These are phyloP conservation scores for Exserohilum rostratum DNA, from an alignment of 2,329 filamentous ascomycete genomes.

Conservation along the genomic window DNA sequence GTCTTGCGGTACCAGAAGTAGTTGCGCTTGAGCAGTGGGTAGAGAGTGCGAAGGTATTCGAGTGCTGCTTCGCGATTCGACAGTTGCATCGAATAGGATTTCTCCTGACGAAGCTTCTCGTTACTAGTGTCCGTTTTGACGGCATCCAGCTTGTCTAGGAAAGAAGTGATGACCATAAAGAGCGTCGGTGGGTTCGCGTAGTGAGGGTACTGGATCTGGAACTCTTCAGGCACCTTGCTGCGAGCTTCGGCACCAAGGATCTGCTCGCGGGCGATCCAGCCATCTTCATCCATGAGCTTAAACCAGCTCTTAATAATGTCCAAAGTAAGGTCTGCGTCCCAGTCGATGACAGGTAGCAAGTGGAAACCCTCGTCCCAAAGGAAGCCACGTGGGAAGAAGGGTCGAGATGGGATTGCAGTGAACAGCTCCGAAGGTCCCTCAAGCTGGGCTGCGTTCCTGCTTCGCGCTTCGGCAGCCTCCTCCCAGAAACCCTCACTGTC, in stretches of 20 bases:
- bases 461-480: slow-evolving; percentile 80
- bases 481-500: slow-evolving; percentile 96
- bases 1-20: slow-evolving; percentile 96
- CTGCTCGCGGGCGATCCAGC: slow-evolving; percentile 96
- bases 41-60: slow-evolving; percentile 75
- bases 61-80: slow-evolving; percentile 71
- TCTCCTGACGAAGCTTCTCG: slow-evolving; percentile 45
- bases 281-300: slow-evolving; percentile 92
- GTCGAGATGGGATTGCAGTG: slow-evolving; percentile 86
- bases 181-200: slow-evolving; percentile 97
- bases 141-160: slow-evolving; percentile 76
- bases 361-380: slow-evolving; percentile 99
- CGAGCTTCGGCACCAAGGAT: slow-evolving; percentile 90
- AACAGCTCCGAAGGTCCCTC: slow-evolving; percentile 90
- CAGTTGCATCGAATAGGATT: slow-evolving; percentile 66
- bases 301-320: slow-evolving; percentile 97
- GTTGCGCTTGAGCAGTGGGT: slow-evolving; percentile 85
- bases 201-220: slow-evolving; percentile 94
- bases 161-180: slow-evolving; percentile 84
- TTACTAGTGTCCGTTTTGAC: slow-evolving; percentile 44
- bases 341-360: slow-evolving; percentile 86
- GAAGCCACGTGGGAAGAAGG: slow-evolving; percentile 96
- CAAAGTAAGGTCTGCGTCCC: slow-evolving; percentile 82
- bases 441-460: slow-evolving; percentile 68
- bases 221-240: slow-evolving; percentile 91